Evolutionary conservation across 164 flowering plant genomes (phyloP), one percentile per base, ranked within the genome.

Genomic region (Sextonia rubra): DNA sequence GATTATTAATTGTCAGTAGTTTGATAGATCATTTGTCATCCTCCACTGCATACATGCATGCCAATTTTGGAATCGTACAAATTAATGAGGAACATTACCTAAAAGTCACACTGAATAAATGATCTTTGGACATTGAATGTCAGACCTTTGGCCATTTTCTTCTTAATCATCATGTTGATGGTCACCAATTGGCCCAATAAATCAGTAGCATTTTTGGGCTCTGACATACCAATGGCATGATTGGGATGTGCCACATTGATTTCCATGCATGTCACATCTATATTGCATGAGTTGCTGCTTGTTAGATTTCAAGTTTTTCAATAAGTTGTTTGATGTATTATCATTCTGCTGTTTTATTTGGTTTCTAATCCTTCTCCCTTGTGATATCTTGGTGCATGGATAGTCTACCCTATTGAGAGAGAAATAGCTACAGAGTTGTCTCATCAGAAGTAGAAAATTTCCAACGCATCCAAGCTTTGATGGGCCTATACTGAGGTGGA

Each of bases 381-480:
- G 8, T 26, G 48, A 64, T 48, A 37, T 52, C 29, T n/a, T 71
- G 77, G 86, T 80, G 66, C 71, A 78, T 73, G 82, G 77, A 30
- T 75, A 70, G 70, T 75, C 78, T 3, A 55, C 69, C 23, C 71
- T 60, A 37, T 73, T 80, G 78, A 78, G 76, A 49, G 79, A 76
- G 65, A 81, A 81, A 67, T 69, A 69, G 76, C 63, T 74, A 75
- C 74, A 77, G 82, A 49, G 84, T 81, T 32, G 69, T 37, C 44
- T 37, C 8, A 37, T 9, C 44, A 37, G 44, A 37, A 37, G 44
- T 9, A 37, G 44, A 37, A 37, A 37, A 37, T 37, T 37, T 8
- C 44, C 44, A 5, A 9, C 8, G 44, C 44, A 37, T 37, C 8
- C 11, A 7, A 9, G 44, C 44, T 37, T 37, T 37, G 44, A 7